Base-by-base conservation (phyloP, 2,329 filamentous ascomycete species). In the Stemphylium vesicarium region DNA sequence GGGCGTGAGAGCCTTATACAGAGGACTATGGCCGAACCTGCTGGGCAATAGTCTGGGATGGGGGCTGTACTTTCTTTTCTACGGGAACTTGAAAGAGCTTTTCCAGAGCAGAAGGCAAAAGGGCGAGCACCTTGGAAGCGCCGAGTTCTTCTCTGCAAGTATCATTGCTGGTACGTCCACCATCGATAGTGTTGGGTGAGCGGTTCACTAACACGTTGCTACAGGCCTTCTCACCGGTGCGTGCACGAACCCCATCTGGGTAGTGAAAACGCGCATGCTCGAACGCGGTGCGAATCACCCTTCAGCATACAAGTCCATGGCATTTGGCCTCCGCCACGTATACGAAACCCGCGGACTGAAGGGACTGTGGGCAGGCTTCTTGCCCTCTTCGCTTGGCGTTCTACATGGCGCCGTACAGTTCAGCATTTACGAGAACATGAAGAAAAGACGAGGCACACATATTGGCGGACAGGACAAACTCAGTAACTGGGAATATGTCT, bases 251-350 rank as follows among this genome's bases (percentile, higher is more conserved):
- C 95, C 95, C 2, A 88, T 99, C 66, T 99, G 95, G 95, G 95
- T 99, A 2, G 87, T 99, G 74, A 98, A 98, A 81, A 98, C 94
- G 8, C 89, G 95, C 60, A 98, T 99, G 92, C 82, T 98, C 20
- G 92, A 92, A 26, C 93, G 91, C 4, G 91, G 95, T 63, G 85
- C 85, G 44, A 81, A 85, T 50, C 83, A 86, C 5, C 84, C 83
- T 2, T 92, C 92, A 12, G 95, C 94, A 1, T 99, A 99, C 76
- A 83, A 85, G 13, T 88, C 85, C 62, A 91, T 97, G 81, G 78
- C 82, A 62, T 83, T 87, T 43, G 95, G 95, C 24, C 84, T 88
- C 2, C 75, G 75, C 33, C 83, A 86, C 39, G 85, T 99, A 16
- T 84, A 88, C 67, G 77, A 76, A 15, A 82, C 82, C 2, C 93